Evolutionary conservation across 1,139 yeast species (phyloP).

Genomic region (Saccharomycopsis hybrid): DNA sequence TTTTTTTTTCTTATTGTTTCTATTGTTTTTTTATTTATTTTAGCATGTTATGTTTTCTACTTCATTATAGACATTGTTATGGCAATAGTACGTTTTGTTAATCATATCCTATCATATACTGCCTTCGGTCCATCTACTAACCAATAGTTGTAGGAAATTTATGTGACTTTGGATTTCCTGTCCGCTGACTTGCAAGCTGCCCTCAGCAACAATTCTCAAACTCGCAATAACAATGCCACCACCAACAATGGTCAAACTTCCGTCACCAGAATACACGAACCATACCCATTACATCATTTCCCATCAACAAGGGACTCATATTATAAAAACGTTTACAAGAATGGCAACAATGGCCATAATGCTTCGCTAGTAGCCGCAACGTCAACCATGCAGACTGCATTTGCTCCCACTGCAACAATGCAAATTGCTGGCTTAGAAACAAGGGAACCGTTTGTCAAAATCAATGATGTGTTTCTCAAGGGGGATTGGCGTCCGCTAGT

Average conservation of each 20-base stretch:
- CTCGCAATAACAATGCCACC: background rate
- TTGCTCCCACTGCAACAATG: constrained; percentile 31
- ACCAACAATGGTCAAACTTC: no score
- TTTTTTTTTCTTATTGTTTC: background rate
- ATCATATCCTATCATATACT: no score
- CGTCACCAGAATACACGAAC: no score
- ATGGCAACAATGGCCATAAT: background rate
- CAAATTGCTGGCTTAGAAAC: constrained; percentile 49
- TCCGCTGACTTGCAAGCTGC: constrained; percentile 4
- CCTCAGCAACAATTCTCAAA: background rate
- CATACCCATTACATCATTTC: no score
- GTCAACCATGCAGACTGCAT: background rate
- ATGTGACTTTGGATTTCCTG: constrained; percentile 30
- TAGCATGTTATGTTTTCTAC: background rate
- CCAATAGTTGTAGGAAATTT: constrained; percentile 23
- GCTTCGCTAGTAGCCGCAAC: constrained; percentile 3
- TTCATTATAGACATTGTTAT: no score
- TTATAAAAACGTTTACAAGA: background rate
- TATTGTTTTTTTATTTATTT: constrained; percentile 2
- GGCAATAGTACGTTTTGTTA: no score
- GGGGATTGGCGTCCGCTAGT: constrained; percentile 75
- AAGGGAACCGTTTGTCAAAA: constrained; percentile 45
- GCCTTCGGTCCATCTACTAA: no score
- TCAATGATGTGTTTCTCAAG: constrained; percentile 53
- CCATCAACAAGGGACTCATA: background rate